Base-by-base conservation (phyloP, 306 rosid genomes). In the Nissolia schottii region DNA sequence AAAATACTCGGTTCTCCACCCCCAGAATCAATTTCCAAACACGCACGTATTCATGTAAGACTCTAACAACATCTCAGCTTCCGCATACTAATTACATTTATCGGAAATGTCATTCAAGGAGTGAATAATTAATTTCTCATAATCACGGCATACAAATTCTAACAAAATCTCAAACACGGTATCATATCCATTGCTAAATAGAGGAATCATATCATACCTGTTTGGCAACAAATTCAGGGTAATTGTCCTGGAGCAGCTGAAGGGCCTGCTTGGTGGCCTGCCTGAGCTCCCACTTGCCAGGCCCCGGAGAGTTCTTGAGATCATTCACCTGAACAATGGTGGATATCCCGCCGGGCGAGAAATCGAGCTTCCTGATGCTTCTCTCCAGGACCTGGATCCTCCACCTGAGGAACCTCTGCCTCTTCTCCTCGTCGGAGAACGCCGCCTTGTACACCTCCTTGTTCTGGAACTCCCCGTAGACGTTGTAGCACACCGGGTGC, bases 211-310 rank as follows among this genome's bases (percentile, higher is more conserved):
- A 6, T 34, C n/a, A 6, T 34, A 34, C 94, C 89, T 86, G 91
- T 83, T 85, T 91, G 80, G 91, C 92, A 8, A 87, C 95, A 53
- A 91, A 87, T 70, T 91, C 95, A 15, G 92, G 95, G 29, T 91
- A 91, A 18, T 87, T 82, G 35, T 91, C 92, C 63, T 88, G 95
- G 25, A 87, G 89, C 67, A 91, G 41, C 2, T 86, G 85, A 5
- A 91, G 83, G 34, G 87, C 95, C 34, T 91, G 92, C 67, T 87
- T 86, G 65, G 92, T 87, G 3, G 89, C 95, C 29, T 83, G 90
- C 40, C 95, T 83, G 56, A 88, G 92, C 64, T 83, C 97, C 95
- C 88, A 76, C 61, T 85, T 91, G 0, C 76, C 84, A 35, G 80
- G 89, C 38, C 92, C 90, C 20, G 92, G 89, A 55, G 91, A 85